phyloP scores from a whole-genome alignment of 495 filamentous ascomycete species.

The Pyronema omphalodes region DNA sequence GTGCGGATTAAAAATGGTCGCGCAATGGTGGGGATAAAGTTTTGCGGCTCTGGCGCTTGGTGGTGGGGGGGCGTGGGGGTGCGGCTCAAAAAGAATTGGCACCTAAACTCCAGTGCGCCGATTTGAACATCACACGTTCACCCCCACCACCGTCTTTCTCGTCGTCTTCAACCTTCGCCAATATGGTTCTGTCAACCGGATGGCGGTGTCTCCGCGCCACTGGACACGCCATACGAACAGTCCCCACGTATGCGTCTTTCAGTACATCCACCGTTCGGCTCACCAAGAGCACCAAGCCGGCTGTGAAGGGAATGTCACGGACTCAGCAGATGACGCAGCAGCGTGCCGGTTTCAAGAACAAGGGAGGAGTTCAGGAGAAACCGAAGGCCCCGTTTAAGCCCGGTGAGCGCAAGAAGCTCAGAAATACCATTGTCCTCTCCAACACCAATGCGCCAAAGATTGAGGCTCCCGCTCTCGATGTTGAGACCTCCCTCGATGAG shows the following conservation, averaged over 20 bases:
- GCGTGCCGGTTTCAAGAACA: constrained; percentile 24
- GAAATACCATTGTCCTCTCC: constrained; percentile 76
- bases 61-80: too few relatives aligned
- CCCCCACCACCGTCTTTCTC: constrained; percentile 7
- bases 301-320: not conserved
- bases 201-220: constrained; percentile 17
- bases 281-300: not conserved
- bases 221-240: constrained; percentile 2
- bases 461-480: constrained; percentile 37
- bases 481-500: constrained; percentile 29
- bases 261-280: constrained; percentile 15
- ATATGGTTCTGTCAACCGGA: constrained; percentile 15
- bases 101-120: constrained; percentile 9
- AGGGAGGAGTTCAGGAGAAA: constrained; percentile 30
- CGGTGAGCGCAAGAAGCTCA: constrained; percentile 70
- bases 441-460: constrained; percentile 83
- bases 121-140: not conserved
- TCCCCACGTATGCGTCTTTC: constrained; percentile 17
- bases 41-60: too few relatives aligned
- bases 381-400: constrained; percentile 36
- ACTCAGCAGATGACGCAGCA: not conserved
- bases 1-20: too few relatives aligned
- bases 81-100: constrained; percentile 6
- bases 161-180: constrained; percentile 1
- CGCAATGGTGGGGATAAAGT: too few relatives aligned